These are phyloP conservation scores for Cynara cardunculus DNA, from an alignment of 129 eudicot genomes.

Conservation along the genomic window DNA sequence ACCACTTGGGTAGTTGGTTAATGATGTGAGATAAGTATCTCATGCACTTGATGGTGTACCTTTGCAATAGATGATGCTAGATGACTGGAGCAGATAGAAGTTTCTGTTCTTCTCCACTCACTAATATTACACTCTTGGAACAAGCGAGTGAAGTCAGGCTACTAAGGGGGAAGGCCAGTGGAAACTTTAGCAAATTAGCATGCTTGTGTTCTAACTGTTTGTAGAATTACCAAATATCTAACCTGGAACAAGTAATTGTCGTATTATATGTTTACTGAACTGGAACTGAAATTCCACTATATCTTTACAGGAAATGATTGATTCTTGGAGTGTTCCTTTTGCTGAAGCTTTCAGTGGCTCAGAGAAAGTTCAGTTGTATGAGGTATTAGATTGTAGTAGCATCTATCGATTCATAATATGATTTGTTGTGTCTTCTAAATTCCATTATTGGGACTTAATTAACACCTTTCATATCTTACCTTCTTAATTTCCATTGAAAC, in stretches of 20 bases:
- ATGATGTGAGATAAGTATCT: not conserved
- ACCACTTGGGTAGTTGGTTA: not conserved
- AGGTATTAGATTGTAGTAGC: constrained; percentile 42
- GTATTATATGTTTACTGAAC: not conserved
- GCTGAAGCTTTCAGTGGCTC: constrained; percentile 52
- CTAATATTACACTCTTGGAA: not conserved
- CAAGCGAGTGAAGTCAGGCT: not conserved
- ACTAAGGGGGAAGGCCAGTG: not conserved
- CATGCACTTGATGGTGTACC: too few species aligned
- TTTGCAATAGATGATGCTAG: too few species aligned
- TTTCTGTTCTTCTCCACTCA: not conserved
- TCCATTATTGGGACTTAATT: not conserved
- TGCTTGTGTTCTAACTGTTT: not conserved
- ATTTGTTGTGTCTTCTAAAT: not conserved
- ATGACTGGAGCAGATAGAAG: too few species aligned
- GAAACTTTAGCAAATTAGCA: not conserved
- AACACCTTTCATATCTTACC: not conserved
- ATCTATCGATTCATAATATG: not conserved
- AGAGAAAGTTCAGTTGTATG: constrained; percentile 60
- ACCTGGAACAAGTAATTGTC: not conserved
- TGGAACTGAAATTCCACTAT: constrained; percentile 3
- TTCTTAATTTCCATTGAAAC: not conserved
- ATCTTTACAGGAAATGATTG: constrained; percentile 59
- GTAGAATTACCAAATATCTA: not conserved
- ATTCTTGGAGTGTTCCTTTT: constrained; percentile 86